Evolutionary conservation across 1,284 basidiomycete genomes (phyloP), one percentile per base, ranked within the genome.

Genomic region (Pascua guehoae): DNA sequence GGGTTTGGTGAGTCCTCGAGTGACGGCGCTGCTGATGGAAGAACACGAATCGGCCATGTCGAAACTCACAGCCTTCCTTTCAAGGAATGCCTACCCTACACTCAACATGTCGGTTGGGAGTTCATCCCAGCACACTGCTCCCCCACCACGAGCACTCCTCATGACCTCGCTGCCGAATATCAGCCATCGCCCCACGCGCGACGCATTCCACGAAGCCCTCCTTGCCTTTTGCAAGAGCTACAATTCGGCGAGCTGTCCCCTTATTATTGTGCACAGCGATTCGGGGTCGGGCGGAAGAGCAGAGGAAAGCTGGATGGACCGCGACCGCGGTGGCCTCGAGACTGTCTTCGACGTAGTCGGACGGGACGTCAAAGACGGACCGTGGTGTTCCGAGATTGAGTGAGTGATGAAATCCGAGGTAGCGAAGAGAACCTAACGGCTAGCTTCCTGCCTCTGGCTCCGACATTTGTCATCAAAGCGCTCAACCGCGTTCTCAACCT

Each of bases 161-260:
- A 80, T 98, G 9, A 93, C 97, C 72, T 91, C 97, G 59, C 81
- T 98, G 4, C 95, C 95, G 0, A 97, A 98, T 69, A 82, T 98
- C 44, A 78, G 89, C 5, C 88, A 94, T 68, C 74, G 81, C 1
- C 78, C 82, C 3, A 94, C 89, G 0, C 86, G 87, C 61, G 76
- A 81, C 4, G 82, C 84, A 1, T 94, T 98, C 68, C 91, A 96
- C 63, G 78, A 82, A 0, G 81, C 86, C 0, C 74, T 98, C 0
- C 76, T 83, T 24, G 75, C 81, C 0, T 81, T 89, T 49, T 83
- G 85, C 14, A 72, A 78, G 49, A 24, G 72, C 77, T 51, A 64
- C 75, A 51, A 68, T 61, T 58, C 67, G 16, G 62, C 69, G 59
- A 57, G 79, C 76, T 46, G 82, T 81, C 93, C 95, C 0, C 78